A percentile compares a stretch with the other conserved stretches of the same genome.
Evolutionary conservation across 192 early-diverging fungal genomes (phyloP).

Genomic region (Mortierella claussenii): DNA sequence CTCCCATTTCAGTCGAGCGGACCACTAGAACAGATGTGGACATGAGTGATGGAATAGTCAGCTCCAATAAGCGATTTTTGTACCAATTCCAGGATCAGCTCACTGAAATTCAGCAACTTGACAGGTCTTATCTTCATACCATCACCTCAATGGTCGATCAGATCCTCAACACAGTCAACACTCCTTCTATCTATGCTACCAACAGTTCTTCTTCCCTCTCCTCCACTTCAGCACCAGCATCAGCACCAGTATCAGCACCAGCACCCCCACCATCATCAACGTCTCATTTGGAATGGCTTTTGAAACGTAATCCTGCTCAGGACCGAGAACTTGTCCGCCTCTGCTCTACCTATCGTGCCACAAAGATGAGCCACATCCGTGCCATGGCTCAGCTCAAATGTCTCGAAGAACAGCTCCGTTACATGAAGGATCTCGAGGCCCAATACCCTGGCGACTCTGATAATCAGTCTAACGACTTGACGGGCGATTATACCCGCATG

Average conservation of each 20-base stretch:
- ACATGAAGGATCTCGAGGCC: slow-evolving; percentile 26
- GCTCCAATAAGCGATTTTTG: slow-evolving; percentile 7
- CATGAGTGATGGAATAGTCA: not conserved
- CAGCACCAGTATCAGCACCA: not conserved
- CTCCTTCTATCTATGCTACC: not conserved
- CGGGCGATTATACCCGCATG: slow-evolving; percentile 11
- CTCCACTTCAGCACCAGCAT: not conserved
- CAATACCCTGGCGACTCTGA: not conserved
- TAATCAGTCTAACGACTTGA: not conserved
- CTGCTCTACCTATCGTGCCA: slow-evolving; percentile 46
- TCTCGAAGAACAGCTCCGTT: slow-evolving; percentile 25
- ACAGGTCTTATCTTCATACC: slow-evolving; percentile 7
- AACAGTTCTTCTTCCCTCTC: not conserved
- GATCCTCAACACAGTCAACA: not conserved
- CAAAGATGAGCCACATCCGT: slow-evolving; percentile 50
- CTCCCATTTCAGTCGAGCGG: too few relatives aligned
- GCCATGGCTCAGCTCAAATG: slow-evolving; percentile 43
- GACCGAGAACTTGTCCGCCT: slow-evolving; percentile 35
- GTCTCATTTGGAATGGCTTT: slow-evolving; percentile 1
- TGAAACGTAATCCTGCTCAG: slow-evolving; percentile 21
- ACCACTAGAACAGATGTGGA: not conserved
- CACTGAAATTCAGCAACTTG: slow-evolving; percentile 13
- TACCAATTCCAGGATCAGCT: slow-evolving; percentile 31
- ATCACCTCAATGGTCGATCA: not conserved
- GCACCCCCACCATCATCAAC: not conserved